phyloP scores from a whole-genome alignment of 179 eudicot genomes.

The Actinidia chinensis region DNA sequence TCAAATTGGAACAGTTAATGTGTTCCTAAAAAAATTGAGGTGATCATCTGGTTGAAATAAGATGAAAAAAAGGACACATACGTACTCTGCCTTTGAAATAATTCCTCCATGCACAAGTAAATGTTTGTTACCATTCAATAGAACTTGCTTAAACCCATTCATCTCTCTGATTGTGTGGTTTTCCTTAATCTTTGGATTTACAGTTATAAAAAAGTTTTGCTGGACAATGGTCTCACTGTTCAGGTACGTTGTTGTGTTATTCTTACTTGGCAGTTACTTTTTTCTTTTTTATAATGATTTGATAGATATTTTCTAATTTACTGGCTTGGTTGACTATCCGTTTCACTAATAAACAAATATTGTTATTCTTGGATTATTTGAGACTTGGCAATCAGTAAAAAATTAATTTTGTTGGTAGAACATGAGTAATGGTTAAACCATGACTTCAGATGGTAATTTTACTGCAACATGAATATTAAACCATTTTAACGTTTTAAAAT shows the following conservation, averaged over 20 bases:
- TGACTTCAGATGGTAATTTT: neutral
- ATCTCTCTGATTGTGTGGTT: neutral
- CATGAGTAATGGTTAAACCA: neutral
- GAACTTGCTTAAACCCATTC: neutral
- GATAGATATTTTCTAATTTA: neutral
- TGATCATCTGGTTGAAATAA: slow-evolving; percentile 1
- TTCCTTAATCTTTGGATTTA: slow-evolving; percentile 15
- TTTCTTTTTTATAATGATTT: neutral
- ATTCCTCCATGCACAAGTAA: neutral
- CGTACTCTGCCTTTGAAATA: neutral
- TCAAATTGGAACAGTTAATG: neutral
- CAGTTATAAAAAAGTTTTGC: slow-evolving; percentile 85
- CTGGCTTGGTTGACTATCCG: neutral
- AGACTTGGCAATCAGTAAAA: neutral
- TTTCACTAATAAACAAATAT: neutral
- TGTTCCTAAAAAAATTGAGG: neutral
- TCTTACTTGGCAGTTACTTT: neutral
- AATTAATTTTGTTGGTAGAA: slow-evolving; percentile 2
- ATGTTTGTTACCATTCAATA: neutral
- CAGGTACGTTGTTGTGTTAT: slow-evolving; percentile 42
- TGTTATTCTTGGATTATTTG: neutral
- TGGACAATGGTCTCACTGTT: slow-evolving; percentile 82
- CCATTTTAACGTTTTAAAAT: neutral
- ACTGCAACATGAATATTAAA: neutral
- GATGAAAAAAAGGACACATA: neutral